These are phyloP conservation scores for Neonectria hederae DNA, from an alignment of 2,329 filamentous ascomycete genomes.

Conservation along the genomic window DNA sequence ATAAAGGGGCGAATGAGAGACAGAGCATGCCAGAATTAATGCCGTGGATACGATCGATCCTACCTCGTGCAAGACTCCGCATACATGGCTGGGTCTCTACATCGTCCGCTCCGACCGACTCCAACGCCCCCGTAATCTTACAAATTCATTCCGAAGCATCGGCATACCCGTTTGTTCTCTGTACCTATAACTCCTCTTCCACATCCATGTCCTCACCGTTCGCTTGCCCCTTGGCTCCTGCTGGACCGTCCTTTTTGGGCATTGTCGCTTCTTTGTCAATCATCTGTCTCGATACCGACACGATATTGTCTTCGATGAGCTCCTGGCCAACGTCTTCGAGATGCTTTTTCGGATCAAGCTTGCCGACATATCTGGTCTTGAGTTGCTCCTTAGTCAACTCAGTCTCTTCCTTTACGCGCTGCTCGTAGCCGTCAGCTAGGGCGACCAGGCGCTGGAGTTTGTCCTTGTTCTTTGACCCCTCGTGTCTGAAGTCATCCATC, in stretches of 20 bases:
- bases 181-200: conserved; percentile 64
- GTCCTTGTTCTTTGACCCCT: conserved; percentile 87
- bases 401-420: conserved; percentile 98
- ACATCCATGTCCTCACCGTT: conserved; percentile 74
- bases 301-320: conserved; percentile 99
- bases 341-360: conserved; percentile 99
- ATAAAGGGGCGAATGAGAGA: conserved; percentile 8
- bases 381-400: conserved; percentile 97
- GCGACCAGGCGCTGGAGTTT: conserved; percentile 87
- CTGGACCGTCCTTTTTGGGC: conserved; percentile 71
- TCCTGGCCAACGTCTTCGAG: conserved; percentile 96
- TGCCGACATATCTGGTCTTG: conserved; percentile 98
- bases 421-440: conserved; percentile 95
- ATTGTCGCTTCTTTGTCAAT: conserved; percentile 99
- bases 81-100: conserved; percentile 41
- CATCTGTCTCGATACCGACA: conserved; percentile 98
- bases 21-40: conserved; percentile 29
- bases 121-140: conserved; percentile 47
- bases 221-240: conserved; percentile 57
- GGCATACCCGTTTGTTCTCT: conserved; percentile 26
- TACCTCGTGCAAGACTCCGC: conserved; percentile 37
- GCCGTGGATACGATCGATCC: conserved; percentile 38
- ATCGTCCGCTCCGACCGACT: conserved; percentile 41
- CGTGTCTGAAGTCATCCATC: conserved; percentile 93
- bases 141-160: conserved; percentile 41